Conservation (phyloP, 1,284 basidiomycete genomes). For the Athelia psychrophila region DNA sequence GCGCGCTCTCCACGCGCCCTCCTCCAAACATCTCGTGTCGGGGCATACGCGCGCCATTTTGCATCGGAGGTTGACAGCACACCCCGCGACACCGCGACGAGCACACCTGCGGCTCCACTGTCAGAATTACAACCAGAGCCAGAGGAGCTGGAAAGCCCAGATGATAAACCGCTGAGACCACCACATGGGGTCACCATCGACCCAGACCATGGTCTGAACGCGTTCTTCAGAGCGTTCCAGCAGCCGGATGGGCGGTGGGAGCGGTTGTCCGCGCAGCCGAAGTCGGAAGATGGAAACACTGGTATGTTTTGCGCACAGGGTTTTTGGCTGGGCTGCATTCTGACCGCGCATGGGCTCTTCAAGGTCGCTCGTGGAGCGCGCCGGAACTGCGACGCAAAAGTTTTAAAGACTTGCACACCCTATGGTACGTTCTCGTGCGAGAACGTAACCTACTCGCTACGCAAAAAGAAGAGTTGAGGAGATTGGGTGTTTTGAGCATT, state of each 20-base stretch:
- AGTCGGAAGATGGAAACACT: neutral
- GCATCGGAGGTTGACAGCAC: too few species aligned
- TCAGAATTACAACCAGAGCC: too few species aligned
- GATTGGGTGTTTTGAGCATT: conserved; percentile 46
- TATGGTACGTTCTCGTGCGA: conserved; percentile 88
- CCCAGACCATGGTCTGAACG: neutral
- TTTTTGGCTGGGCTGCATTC: neutral
- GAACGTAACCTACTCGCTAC: conserved; percentile 89
- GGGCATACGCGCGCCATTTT: too few species aligned
- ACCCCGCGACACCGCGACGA: too few species aligned
- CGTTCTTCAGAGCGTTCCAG: neutral
- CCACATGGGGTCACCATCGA: neutral
- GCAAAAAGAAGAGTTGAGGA: conserved; percentile 75
- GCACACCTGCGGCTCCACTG: too few species aligned
- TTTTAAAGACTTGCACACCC: conserved; percentile 87
- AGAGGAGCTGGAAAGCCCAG: neutral
- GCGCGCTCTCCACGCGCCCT: too few species aligned
- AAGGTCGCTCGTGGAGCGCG: conserved; percentile 85
- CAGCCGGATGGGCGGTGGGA: neutral
- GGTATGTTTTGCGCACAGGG: neutral
- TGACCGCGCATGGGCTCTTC: neutral
- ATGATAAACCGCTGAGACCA: neutral
- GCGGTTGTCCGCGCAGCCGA: neutral
- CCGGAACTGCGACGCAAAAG: conserved; percentile 85
- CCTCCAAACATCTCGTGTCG: too few species aligned